A percentile compares a stretch with the other conserved stretches of the same genome.
These are phyloP conservation scores for Oenanthe sinensis DNA, from an alignment of 129 eudicot species.

Conservation along the genomic window DNA sequence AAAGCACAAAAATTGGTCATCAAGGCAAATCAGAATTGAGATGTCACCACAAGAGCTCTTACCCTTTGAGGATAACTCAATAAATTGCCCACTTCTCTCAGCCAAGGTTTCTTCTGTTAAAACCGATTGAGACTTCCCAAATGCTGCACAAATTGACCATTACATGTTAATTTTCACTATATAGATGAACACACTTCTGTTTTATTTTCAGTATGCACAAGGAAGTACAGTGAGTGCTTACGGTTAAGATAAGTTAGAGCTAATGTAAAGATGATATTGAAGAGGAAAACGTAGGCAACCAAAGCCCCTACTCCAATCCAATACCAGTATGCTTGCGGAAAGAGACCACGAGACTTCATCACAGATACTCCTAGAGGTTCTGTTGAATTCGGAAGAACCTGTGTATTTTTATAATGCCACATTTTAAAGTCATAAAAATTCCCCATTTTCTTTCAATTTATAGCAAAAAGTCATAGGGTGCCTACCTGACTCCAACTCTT, in stretches of 20 bases:
- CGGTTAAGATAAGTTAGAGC: conserved; percentile 75
- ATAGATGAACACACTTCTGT: background rate
- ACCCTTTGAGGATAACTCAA: conserved; percentile 36
- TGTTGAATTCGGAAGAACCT: conserved; percentile 45
- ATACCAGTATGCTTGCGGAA: conserved; percentile 67
- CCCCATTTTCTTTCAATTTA: background rate
- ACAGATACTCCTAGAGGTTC: conserved; percentile 55
- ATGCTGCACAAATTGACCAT: conserved; percentile 40
- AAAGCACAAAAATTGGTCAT: background rate
- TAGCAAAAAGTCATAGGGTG: background rate
- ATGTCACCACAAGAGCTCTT: conserved; percentile 28
- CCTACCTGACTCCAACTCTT: conserved; percentile 85
- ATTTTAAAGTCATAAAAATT: background rate
- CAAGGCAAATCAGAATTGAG: background rate
- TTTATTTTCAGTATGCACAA: background rate
- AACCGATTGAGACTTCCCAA: conserved; percentile 64
- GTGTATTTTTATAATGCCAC: background rate
- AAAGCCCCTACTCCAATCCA: conserved; percentile 78
- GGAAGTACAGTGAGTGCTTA: conserved; percentile 29
- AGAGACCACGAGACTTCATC: conserved; percentile 61
- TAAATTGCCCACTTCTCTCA: conserved; percentile 37
- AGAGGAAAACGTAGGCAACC: conserved; percentile 54
- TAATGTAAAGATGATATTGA: conserved; percentile 46
- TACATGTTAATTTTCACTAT: background rate
- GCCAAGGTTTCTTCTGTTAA: conserved; percentile 66